Percentiles rank a stretch among this genome's conserved stretches.
Conservation (phyloP, 2,329 filamentous ascomycete species). For the Neurospora sp. region DNA sequence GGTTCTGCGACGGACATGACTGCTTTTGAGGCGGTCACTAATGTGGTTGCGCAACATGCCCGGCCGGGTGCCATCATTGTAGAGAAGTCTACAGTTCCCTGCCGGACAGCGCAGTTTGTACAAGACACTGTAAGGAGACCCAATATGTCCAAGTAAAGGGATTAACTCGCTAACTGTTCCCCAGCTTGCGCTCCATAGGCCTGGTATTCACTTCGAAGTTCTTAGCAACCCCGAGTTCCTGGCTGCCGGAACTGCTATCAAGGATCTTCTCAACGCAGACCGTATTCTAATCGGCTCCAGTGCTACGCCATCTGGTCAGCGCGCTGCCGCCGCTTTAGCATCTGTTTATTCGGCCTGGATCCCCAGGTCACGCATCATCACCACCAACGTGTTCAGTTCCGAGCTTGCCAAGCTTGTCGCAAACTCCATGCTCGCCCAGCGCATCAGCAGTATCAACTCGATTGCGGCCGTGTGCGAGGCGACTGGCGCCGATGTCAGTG, state of each 20-base stretch:
- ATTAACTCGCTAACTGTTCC: constrained; percentile 10
- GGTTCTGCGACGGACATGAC: constrained; percentile 65
- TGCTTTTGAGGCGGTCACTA: constrained; percentile 59
- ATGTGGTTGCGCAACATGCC: constrained; percentile 57
- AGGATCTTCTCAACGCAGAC: constrained; percentile 61
- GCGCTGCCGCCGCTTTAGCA: constrained; percentile 54
- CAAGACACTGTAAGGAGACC: constrained; percentile 49
- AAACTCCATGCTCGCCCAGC: constrained; percentile 72
- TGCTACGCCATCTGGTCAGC: constrained; percentile 47
- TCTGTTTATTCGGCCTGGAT: constrained; percentile 65
- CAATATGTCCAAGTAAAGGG: not conserved
- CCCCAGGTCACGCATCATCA: constrained; percentile 54
- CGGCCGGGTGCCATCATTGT: constrained; percentile 63
- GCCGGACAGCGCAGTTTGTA: constrained; percentile 61
- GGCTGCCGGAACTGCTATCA: constrained; percentile 66
- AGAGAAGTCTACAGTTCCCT: constrained; percentile 75
- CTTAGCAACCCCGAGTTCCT: constrained; percentile 77
- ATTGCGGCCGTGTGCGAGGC: constrained; percentile 72
- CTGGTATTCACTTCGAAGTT: constrained; percentile 60
- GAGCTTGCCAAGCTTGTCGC: constrained; percentile 72
- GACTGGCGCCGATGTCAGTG: constrained; percentile 65
- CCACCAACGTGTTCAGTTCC: constrained; percentile 66
- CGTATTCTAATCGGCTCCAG: constrained; percentile 66
- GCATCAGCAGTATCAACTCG: constrained; percentile 73
- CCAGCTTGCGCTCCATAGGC: constrained; percentile 48